These are phyloP conservation scores for Penicillium antarcticum DNA, from an alignment of 495 filamentous ascomycete genomes.

Conservation along the genomic window DNA sequence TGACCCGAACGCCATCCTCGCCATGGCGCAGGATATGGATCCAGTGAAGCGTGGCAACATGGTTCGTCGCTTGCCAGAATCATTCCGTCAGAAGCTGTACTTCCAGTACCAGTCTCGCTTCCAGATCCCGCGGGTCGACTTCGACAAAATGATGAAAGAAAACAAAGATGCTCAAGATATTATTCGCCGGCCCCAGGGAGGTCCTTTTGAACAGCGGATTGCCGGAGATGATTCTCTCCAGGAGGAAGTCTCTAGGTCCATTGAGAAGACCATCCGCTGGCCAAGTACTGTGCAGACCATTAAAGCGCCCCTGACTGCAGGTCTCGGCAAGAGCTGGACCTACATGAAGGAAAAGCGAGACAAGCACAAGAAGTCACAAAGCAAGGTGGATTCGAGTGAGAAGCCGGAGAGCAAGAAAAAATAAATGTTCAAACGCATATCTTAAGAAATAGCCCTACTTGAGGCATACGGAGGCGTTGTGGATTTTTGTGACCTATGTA, in stretches of 20 bases:
- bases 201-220: slow-evolving; percentile 81
- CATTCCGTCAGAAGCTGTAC: slow-evolving; percentile 86
- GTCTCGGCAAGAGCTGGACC: slow-evolving; percentile 60
- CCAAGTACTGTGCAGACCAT: slow-evolving; percentile 79
- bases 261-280: slow-evolving; percentile 87
- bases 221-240: slow-evolving; percentile 65
- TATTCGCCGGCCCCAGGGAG: slow-evolving; percentile 71
- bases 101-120: slow-evolving; percentile 92
- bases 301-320: slow-evolving; percentile 77
- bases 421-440: slow-evolving; percentile 2
- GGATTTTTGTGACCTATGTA: slow-evolving; percentile 11
- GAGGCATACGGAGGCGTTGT: slow-evolving; percentile 25
- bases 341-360: slow-evolving; percentile 82
- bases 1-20: slow-evolving; percentile 57
- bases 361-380: slow-evolving; percentile 51
- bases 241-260: slow-evolving; percentile 64
- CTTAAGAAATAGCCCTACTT: neutral
- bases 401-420: slow-evolving; percentile 14
- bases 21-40: slow-evolving; percentile 84
- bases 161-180: slow-evolving; percentile 56
- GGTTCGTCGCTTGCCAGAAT: slow-evolving; percentile 84
- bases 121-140: slow-evolving; percentile 76
- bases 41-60: slow-evolving; percentile 88
- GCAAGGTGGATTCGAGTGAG: slow-evolving; percentile 13
- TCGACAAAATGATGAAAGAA: slow-evolving; percentile 79